Evolutionary conservation across 768 basidiomycete species (phyloP).

Genomic region (Boletus eberwhitei): DNA sequence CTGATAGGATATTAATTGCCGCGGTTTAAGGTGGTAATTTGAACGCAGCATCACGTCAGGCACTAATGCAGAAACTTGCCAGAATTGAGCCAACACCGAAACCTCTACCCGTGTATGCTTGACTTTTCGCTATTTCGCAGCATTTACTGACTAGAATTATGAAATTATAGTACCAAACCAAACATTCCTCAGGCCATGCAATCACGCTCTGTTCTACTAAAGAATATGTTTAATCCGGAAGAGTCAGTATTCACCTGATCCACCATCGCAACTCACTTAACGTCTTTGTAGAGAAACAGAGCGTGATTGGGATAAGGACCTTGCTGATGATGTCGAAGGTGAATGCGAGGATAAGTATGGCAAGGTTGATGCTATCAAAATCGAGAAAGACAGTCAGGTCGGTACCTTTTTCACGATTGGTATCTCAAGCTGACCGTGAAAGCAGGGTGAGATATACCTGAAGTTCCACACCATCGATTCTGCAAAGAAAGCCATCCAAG

Average conservation of each 20-base stretch:
- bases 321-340: slow-evolving; percentile 92
- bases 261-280: slow-evolving; percentile 4
- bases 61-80: slow-evolving; percentile 99
- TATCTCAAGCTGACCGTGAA: slow-evolving; percentile 11
- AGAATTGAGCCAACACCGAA: slow-evolving; percentile 73
- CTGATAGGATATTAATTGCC: slow-evolving; percentile 9
- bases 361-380: slow-evolving; percentile 78
- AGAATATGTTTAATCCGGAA: slow-evolving; percentile 97
- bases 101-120: slow-evolving; percentile 59
- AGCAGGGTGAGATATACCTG: slow-evolving; percentile 94
- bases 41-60: slow-evolving; percentile 97
- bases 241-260: slow-evolving; percentile 54
- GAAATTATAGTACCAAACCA: slow-evolving; percentile 55
- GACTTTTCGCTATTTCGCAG: not conserved
- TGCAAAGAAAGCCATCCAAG: slow-evolving; percentile 81
- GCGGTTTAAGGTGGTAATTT: slow-evolving; percentile 78
- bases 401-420: slow-evolving; percentile 18
- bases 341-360: slow-evolving; percentile 95
- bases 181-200: slow-evolving; percentile 83
- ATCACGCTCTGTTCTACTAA: slow-evolving; percentile 84
- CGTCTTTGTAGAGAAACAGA: slow-evolving; percentile 75
- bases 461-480: slow-evolving; percentile 80
- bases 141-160: slow-evolving; percentile 12
- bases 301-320: slow-evolving; percentile 93
- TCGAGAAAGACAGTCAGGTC: slow-evolving; percentile 93